These are phyloP conservation scores for Psilocybe azurescens DNA, from an alignment of 768 basidiomycete species.

Conservation along the genomic window DNA sequence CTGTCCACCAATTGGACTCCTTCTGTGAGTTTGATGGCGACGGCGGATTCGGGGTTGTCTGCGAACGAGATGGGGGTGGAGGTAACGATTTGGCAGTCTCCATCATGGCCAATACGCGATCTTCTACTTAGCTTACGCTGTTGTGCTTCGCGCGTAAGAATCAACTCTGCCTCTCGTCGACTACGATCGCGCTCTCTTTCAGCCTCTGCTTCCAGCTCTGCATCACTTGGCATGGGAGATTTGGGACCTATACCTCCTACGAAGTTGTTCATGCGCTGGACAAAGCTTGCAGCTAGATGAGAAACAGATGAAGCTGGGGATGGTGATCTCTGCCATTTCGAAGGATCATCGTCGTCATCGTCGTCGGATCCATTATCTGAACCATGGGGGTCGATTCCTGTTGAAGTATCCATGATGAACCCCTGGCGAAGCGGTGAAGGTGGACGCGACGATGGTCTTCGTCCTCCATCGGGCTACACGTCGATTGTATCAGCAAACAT, in stretches of 20 bases:
- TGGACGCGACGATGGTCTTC: conserved; percentile 52
- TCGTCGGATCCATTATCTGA: conserved; percentile 44
- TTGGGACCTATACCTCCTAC: conserved; percentile 58
- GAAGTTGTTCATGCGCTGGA: conserved; percentile 74
- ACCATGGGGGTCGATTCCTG: conserved; percentile 44
- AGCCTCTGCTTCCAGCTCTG: conserved; percentile 83
- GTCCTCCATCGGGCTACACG: conserved; percentile 43
- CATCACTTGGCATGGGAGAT: conserved; percentile 64
- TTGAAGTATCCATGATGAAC: conserved; percentile 57
- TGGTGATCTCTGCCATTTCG: conserved; percentile 48
- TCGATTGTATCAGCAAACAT: conserved; percentile 1
- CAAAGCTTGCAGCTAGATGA: conserved; percentile 74
- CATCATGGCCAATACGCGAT: conserved; percentile 80
- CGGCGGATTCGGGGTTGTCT: conserved; percentile 54
- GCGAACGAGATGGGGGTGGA: conserved; percentile 66
- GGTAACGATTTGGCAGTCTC: conserved; percentile 51
- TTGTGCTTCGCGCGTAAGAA: conserved; percentile 72
- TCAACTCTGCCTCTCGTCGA: conserved; percentile 78
- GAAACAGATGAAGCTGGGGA: conserved; percentile 76
- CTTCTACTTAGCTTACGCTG: conserved; percentile 72
- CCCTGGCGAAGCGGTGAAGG: conserved; percentile 77
- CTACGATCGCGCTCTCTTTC: conserved; percentile 77
- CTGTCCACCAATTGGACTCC: conserved; percentile 77
- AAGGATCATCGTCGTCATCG: conserved; percentile 44
- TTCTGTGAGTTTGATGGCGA: conserved; percentile 71